phyloP scores from a whole-genome alignment of 768 basidiomycete species.

The Tulasnella sp. region DNA sequence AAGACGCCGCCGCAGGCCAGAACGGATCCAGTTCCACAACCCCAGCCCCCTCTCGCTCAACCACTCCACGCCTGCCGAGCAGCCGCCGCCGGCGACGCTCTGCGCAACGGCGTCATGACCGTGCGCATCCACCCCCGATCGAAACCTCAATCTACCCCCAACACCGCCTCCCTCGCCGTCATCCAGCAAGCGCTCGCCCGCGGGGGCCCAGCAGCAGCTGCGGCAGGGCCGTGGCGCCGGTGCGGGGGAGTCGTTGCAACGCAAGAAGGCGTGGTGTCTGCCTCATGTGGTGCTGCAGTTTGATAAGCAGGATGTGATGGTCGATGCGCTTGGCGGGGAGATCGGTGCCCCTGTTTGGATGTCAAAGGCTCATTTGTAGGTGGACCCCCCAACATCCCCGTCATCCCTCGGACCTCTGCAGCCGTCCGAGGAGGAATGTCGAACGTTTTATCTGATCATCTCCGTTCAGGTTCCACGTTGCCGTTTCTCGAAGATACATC shows the following conservation, averaged over 20 bases:
- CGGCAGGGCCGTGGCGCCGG: slow-evolving; percentile 48
- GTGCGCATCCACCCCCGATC: slow-evolving; percentile 95
- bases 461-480: slow-evolving; percentile 34
- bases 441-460: background rate
- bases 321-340: slow-evolving; percentile 96
- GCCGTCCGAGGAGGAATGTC: background rate
- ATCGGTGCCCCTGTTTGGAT: slow-evolving; percentile 90
- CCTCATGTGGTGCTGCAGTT: slow-evolving; percentile 98
- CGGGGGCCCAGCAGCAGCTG: slow-evolving; percentile 50
- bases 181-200: slow-evolving; percentile 80
- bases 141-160: slow-evolving; percentile 79
- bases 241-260: slow-evolving; percentile 85
- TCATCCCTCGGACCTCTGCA: background rate
- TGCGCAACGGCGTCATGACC: slow-evolving; percentile 85
- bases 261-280: slow-evolving; percentile 94
- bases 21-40: slow-evolving; percentile 73
- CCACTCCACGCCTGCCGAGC: slow-evolving; percentile 61
- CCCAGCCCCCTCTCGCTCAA: slow-evolving; percentile 77
- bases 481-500: slow-evolving; percentile 49
- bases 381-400: slow-evolving; percentile 37
- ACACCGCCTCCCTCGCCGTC: slow-evolving; percentile 76
- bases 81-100: slow-evolving; percentile 26
- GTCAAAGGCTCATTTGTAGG: slow-evolving; percentile 93
- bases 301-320: slow-evolving; percentile 95
- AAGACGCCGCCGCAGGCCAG: slow-evolving; percentile 72